Evolutionary conservation across 139 green algal species (phyloP), one percentile per base, ranked within the genome.

Genomic region (Chlamydomonas schloesseri): DNA sequence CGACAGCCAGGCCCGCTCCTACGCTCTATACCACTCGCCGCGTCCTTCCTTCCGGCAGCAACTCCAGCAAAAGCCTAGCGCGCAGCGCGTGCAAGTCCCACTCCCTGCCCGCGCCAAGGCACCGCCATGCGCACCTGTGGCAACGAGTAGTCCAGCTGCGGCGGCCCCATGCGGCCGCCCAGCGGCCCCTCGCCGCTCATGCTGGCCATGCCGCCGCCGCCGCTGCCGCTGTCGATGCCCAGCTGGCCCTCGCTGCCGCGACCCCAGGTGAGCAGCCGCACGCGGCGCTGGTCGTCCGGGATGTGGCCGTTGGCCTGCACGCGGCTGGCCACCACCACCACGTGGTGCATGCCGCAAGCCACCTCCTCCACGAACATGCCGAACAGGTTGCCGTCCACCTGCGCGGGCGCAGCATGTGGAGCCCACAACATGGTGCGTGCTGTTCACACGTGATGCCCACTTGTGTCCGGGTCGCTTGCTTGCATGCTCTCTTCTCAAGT

Each of bases 231-330:
- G 58, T 88, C 84, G 24, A 80, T 58, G 20, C 95, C 95, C 88
- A 98, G 95, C 90, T 98, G 96, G 4, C 96, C 96, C 69, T 93
- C 81, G 29, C 60, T 47, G 62, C 94, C 94, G 31, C 88, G 81
- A 2, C 96, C 96, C 96, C 96, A 98, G 20, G 90, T 87, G 68
- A 97, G 90, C 26, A 96, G 87, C 55, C 89, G 76, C 21, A 72
- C 84, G 5, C 81, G 68, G 47, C 76, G 83, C 67, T 34, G 64
- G 17, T 92, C 89, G 14, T 90, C 84, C 1, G 65, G 55, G 64
- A 90, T 67, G 53, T 68, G 69, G 37, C 89, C 89, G 42, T 89
- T 87, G 11, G 69, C 50, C 58, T 93, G 85, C n/a, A 92, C 26
- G 4, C 80, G 81, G 47, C 91, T 90, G 17, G 89, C 94, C 29